Conservation (phyloP, 2,329 filamentous ascomycete genomes). For the Claviceps sp. region DNA sequence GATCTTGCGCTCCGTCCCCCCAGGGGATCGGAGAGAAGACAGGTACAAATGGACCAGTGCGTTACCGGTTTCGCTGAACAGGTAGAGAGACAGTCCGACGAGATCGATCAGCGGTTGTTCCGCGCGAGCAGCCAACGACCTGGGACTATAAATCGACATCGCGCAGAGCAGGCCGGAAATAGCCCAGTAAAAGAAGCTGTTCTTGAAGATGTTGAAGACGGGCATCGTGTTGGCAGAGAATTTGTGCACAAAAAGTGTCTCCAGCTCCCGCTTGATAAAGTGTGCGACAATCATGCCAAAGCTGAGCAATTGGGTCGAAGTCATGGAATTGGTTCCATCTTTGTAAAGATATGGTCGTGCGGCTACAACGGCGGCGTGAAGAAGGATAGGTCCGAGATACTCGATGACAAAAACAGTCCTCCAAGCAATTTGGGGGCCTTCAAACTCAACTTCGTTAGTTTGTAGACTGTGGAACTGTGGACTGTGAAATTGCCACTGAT, state of each 20-base stretch:
- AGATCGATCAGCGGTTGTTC: slow-evolving; percentile 42
- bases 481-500: background rate
- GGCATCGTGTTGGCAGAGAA: slow-evolving; percentile 96
- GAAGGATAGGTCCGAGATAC: slow-evolving; percentile 80
- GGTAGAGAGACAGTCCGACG: slow-evolving; percentile 56
- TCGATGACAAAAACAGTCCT: slow-evolving; percentile 89
- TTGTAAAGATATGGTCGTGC: slow-evolving; percentile 52
- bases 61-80: slow-evolving; percentile 70
- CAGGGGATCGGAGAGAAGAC: slow-evolving; percentile 59
- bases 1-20: slow-evolving; percentile 78
- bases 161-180: slow-evolving; percentile 69
- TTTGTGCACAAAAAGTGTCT: slow-evolving; percentile 88
- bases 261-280: slow-evolving; percentile 89
- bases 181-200: slow-evolving; percentile 89
- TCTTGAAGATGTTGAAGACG: slow-evolving; percentile 79
- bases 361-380: slow-evolving; percentile 64
- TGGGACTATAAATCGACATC: slow-evolving; percentile 72
- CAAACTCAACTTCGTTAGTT: background rate
- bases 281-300: slow-evolving; percentile 65
- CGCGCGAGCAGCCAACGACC: slow-evolving; percentile 48
- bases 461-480: background rate
- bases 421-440: slow-evolving; percentile 84
- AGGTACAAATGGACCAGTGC: slow-evolving; percentile 68
- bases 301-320: slow-evolving; percentile 56
- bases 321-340: slow-evolving; percentile 35